These are phyloP conservation scores for Penicillium antarcticum DNA, from an alignment of 495 filamentous ascomycete species.

Conservation along the genomic window DNA sequence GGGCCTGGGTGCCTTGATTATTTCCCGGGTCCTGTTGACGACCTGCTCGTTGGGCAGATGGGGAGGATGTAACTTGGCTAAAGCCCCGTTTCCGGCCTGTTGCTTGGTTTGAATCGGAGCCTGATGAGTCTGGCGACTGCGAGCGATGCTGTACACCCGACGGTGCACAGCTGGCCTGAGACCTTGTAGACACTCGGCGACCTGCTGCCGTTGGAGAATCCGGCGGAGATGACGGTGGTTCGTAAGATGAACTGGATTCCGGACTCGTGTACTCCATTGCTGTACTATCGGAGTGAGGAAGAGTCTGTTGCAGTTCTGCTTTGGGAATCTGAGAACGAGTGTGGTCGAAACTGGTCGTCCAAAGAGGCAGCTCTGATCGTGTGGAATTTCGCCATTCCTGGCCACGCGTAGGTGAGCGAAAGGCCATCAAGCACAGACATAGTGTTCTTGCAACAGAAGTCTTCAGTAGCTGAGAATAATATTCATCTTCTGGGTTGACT, in stretches of 20 bases:
- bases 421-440: conserved; percentile 29
- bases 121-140: conserved; percentile 14
- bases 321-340: conserved; percentile 19
- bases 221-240: conserved; percentile 17
- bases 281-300: conserved; percentile 14
- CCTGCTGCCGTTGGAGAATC: conserved; percentile 8
- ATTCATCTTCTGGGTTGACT: conserved; percentile 10
- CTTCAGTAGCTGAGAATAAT: not conserved
- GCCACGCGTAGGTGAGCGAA: conserved; percentile 13
- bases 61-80: conserved; percentile 20
- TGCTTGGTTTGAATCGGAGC: conserved; percentile 21
- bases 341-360: conserved; percentile 22
- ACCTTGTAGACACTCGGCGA: conserved; percentile 19
- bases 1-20: conserved; percentile 5
- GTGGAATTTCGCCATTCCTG: conserved; percentile 32
- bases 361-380: conserved; percentile 17
- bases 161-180: conserved; percentile 16
- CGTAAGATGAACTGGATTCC: conserved; percentile 18
- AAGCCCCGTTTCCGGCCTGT: conserved; percentile 22
- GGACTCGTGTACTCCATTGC: conserved; percentile 13
- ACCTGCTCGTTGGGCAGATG: conserved; percentile 8
- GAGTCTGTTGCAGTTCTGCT: conserved; percentile 16
- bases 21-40: conserved; percentile 8
- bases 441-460: conserved; percentile 21
- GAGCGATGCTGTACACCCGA: not conserved